Conservation (phyloP, 441 rosid species). For the Aleurites moluccanus region DNA sequence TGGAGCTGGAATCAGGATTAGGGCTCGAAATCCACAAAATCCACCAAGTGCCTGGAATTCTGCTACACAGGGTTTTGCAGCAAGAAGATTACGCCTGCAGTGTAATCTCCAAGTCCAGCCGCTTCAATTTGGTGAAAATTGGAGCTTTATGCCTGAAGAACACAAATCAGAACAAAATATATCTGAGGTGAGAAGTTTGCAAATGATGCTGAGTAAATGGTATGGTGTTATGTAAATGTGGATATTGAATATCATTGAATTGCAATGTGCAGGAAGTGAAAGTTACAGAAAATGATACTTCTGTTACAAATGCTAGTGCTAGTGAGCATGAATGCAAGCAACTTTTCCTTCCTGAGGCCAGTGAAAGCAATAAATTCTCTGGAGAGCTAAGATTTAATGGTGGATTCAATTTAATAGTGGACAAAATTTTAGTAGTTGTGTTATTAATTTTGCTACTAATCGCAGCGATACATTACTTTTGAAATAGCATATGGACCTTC, state of each 20-base stretch:
- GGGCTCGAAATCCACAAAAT: slow-evolving; percentile 39
- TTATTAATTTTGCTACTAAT: slow-evolving; percentile 38
- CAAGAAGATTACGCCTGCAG: slow-evolving; percentile 64
- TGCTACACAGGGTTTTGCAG: slow-evolving; percentile 52
- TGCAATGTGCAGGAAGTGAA: slow-evolving; percentile 38
- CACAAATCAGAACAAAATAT: slow-evolving; percentile 23
- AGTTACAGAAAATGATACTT: slow-evolving; percentile 16
- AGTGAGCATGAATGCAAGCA: slow-evolving; percentile 26
- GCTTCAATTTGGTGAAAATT: slow-evolving; percentile 15
- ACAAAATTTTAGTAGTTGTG: too few relatives aligned
- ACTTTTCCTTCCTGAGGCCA: slow-evolving; percentile 9
- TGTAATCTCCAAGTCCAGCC: slow-evolving; percentile 35
- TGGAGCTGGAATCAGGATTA: slow-evolving; percentile 49
- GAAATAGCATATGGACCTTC: slow-evolving; percentile 13
- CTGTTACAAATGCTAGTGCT: slow-evolving; percentile 6
- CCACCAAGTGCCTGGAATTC: slow-evolving; percentile 11
- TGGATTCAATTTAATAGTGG: neutral
- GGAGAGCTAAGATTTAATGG: slow-evolving; percentile 7
- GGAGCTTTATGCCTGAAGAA: slow-evolving; percentile 23
- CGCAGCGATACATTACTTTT: slow-evolving; percentile 23
- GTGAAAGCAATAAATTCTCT: slow-evolving; percentile 15
- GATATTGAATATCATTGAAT: slow-evolving; percentile 26
- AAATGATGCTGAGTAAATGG: slow-evolving; percentile 16
- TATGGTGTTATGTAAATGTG: slow-evolving; percentile 10
- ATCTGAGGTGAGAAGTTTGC: slow-evolving; percentile 53